phyloP scores from a whole-genome alignment of 352 stramenopile species.

The Pythium grandisporangium region DNA sequence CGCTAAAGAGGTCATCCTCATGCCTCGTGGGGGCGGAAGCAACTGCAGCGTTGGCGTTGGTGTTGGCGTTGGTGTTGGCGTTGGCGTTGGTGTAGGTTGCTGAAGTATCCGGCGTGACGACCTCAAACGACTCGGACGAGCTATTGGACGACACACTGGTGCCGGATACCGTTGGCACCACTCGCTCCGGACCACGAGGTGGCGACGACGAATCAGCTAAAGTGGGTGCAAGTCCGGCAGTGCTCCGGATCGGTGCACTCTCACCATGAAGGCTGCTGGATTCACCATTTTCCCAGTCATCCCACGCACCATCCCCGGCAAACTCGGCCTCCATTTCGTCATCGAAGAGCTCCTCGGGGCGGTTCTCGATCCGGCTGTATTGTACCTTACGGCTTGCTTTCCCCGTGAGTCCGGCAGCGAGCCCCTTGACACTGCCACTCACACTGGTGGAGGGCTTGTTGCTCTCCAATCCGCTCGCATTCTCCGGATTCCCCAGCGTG shows the following conservation, averaged over 20 bases:
- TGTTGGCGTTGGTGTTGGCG: constrained; percentile 1
- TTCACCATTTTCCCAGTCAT: constrained; percentile 60
- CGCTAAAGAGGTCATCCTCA: constrained; percentile 71
- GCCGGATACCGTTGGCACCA: no score
- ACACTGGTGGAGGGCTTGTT: constrained; percentile 8
- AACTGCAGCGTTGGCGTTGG: constrained; percentile 1
- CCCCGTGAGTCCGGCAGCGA: no score
- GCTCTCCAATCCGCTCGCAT: constrained; percentile 9
- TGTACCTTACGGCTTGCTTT: constrained; percentile 24
- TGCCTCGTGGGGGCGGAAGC: constrained; percentile 10
- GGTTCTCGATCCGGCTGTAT: constrained; percentile 63
- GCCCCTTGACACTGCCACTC: neutral
- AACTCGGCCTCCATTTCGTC: constrained; percentile 45
- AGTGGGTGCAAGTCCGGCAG: constrained; percentile 7
- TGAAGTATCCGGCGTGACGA: constrained; percentile 16
- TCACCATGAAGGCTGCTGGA: constrained; percentile 7
- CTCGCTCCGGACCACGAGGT: no score
- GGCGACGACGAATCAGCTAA: constrained; percentile 19
- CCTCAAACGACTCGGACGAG: constrained; percentile 63
- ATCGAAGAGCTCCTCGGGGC: constrained; percentile 27
- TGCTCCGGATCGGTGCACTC: neutral
- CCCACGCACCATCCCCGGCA: constrained; percentile 43
- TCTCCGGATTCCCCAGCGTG: neutral
- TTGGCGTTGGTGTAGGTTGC: constrained; percentile 12
- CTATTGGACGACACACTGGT: constrained; percentile 48